Conservation (phyloP, 164 flowering plant species). For the Echeveria elegans region DNA sequence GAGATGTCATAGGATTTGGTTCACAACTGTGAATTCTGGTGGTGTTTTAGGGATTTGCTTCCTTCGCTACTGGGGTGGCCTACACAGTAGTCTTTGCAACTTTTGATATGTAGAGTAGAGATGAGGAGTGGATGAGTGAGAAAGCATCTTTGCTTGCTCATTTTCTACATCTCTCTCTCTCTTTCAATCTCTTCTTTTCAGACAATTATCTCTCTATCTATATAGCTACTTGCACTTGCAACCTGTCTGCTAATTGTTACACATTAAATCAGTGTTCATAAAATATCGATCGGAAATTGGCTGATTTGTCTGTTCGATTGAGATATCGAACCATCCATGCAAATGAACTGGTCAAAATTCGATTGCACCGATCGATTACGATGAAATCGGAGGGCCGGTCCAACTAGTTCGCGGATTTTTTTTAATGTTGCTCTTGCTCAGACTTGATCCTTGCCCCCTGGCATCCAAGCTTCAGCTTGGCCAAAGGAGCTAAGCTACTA, state of each 20-base stretch:
- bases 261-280: too few species aligned
- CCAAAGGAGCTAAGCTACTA: too few species aligned
- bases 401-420: too few species aligned
- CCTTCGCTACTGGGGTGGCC: background rate
- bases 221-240: background rate
- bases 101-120: background rate
- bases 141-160: background rate
- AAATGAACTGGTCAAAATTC: too few species aligned
- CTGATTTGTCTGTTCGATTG: too few species aligned
- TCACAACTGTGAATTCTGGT: background rate
- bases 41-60: background rate
- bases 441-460: too few species aligned
- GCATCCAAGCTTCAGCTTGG: too few species aligned
- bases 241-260: background rate
- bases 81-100: background rate
- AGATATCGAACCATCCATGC: too few species aligned
- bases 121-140: conserved; percentile 1
- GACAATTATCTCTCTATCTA: background rate
- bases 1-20: background rate
- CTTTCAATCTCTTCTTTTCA: conserved; percentile 4
- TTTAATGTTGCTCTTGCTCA: too few species aligned
- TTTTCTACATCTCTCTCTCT: background rate
- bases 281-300: too few species aligned
- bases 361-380: too few species aligned
- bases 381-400: too few species aligned